Evolutionary conservation across 306 rosid species (phyloP).

Genomic region (Calophaca sinica): DNA sequence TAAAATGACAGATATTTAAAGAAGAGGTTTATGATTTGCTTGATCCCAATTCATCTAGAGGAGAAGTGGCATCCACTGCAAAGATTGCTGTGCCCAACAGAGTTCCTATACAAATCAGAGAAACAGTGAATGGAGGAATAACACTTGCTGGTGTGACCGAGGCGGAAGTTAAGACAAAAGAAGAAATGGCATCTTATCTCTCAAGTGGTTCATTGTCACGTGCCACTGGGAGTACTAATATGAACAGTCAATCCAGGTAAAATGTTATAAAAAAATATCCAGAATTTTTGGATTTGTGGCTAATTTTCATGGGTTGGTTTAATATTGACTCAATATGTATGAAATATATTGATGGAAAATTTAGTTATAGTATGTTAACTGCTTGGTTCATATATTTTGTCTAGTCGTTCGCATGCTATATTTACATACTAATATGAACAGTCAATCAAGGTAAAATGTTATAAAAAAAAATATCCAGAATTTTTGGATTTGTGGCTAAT

Average conservation of each 20-base stretch:
- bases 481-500: slow-evolving; percentile 11
- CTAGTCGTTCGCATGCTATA: slow-evolving; percentile 96
- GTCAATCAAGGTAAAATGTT: slow-evolving; percentile 80
- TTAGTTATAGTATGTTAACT: slow-evolving; percentile 22
- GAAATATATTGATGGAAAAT: slow-evolving; percentile 41
- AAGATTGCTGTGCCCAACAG: slow-evolving; percentile 63
- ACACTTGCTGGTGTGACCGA: slow-evolving; percentile 92
- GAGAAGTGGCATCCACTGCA: slow-evolving; percentile 50
- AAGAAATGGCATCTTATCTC: slow-evolving; percentile 83
- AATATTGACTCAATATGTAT: neutral
- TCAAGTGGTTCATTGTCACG: slow-evolving; percentile 76
- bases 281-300: neutral
- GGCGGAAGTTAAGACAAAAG: slow-evolving; percentile 77
- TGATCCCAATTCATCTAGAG: slow-evolving; percentile 66
- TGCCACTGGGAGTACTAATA: slow-evolving; percentile 93
- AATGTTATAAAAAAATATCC: slow-evolving; percentile 13
- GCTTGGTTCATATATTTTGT: slow-evolving; percentile 22
- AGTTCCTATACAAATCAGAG: slow-evolving; percentile 91
- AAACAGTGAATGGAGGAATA: slow-evolving; percentile 84
- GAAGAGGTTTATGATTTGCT: slow-evolving; percentile 94
- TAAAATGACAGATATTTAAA: slow-evolving; percentile 74
- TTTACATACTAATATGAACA: slow-evolving; percentile 93
- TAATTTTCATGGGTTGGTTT: neutral
- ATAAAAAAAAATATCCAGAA: neutral
- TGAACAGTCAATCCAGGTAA: slow-evolving; percentile 96